Evolutionary conservation across 257 asterid species (phyloP), one percentile per base, ranked within the genome.

Genomic region (Gentiana macrophylla): DNA sequence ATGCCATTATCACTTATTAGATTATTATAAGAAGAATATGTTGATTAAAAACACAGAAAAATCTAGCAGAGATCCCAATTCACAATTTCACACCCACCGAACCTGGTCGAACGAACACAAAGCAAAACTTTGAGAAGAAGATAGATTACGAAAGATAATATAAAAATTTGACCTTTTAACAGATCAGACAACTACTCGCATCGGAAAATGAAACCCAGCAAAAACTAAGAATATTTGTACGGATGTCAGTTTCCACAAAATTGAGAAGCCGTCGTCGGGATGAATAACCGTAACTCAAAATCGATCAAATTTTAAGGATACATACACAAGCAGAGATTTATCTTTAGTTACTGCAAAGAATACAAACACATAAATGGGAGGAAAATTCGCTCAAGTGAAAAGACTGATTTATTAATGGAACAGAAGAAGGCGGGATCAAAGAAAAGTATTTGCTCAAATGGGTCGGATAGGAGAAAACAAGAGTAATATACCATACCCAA

Each of bases 21-120:
- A 55, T 9, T 13, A 51, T 67, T 43, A 67, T 47, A 52, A 61
- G 58, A 6, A 36, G 59, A n/a, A n/a, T n/a, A n/a, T n/a, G n/a
- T n/a, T n/a, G 53, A 32, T 57, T 66, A 62, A 62, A 44, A 62
- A n/a, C n/a, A 66, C 73, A 72, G 72, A 63, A 58, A 73, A 86
- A 89, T 86, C 86, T 80, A 80, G 67, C 97, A 86, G 74, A 86
- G 89, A 86, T 89, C 94, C 92, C 89, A 74, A 86, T n/a, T n/a
- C n/a, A n/a, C n/a, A n/a, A n/a, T n/a, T 78, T 84, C 80, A 78
- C 80, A 65, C 79, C 65, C 87, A 80, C 62, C 79, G 90, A 80
- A 84, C 86, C 90, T 70, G 75, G 90, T 73, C n/a, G n/a, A n/a
- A n/a, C 82, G 67, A 52, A 44, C 59, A 68, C 70, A 68, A 72